A percentile compares a stretch with the other conserved stretches of the same genome.
Conservation (phyloP, 1,284 basidiomycete species). For the Cutaneotrichosporon dermatis region DNA sequence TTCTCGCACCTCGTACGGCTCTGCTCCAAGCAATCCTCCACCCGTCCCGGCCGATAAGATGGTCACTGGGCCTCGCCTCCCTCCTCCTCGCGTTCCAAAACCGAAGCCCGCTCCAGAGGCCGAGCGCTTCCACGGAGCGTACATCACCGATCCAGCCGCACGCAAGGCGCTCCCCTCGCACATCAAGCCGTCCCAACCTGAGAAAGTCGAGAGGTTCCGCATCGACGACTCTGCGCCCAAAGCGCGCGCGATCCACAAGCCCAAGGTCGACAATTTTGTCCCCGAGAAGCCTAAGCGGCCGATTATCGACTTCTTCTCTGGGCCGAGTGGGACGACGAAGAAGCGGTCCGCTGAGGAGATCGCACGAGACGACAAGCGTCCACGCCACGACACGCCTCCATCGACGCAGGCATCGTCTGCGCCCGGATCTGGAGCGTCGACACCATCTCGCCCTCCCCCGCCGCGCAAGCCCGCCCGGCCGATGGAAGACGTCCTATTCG, state of each 20-base stretch:
- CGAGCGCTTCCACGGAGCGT: not conserved
- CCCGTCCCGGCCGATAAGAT: not conserved
- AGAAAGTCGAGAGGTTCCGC: conserved; percentile 8
- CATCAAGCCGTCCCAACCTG: not conserved
- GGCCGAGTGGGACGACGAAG: no score
- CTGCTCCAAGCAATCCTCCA: not conserved
- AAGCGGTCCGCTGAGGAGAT: no score
- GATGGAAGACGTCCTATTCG: not conserved
- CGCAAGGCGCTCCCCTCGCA: not conserved
- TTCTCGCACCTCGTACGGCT: not conserved
- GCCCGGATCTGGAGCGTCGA: no score
- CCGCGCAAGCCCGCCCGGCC: not conserved
- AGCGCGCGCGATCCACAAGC: conserved; percentile 9
- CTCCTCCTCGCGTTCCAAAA: conserved; percentile 16
- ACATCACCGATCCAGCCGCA: not conserved
- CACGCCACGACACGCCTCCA: no score
- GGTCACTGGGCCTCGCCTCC: not conserved
- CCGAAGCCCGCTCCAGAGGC: conserved; percentile 2
- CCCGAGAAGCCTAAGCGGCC: conserved; percentile 6
- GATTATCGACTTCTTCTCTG: conserved; percentile 15
- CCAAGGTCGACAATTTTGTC: conserved; percentile 18
- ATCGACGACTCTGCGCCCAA: not conserved
- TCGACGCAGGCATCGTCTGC: not conserved
- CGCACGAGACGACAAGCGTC: no score
- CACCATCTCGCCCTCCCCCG: not conserved